Evolutionary conservation across 2,329 filamentous ascomycete genomes (phyloP).

Genomic region (Pestalotiopsis sp.): DNA sequence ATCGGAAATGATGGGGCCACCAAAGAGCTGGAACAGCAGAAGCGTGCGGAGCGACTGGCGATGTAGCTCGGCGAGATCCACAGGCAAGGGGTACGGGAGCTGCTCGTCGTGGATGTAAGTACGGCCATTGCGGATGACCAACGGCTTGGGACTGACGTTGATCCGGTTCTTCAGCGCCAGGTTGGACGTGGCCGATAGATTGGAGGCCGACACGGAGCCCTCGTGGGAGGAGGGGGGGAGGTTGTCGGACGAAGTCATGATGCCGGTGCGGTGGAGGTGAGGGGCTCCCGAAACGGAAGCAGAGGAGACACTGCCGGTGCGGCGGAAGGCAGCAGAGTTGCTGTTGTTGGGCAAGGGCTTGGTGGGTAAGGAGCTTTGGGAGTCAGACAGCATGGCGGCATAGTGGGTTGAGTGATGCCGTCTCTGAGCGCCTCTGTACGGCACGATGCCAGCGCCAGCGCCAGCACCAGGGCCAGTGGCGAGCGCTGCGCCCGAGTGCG

Average conservation of each 20-base stretch:
- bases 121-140: slow-evolving; percentile 75
- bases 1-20: slow-evolving; percentile 75
- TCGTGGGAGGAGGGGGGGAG: slow-evolving; percentile 43
- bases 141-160: slow-evolving; percentile 46
- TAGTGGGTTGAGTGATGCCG: slow-evolving; percentile 15
- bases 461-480: background rate
- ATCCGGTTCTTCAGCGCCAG: slow-evolving; percentile 24
- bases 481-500: background rate
- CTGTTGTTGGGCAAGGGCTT: slow-evolving; percentile 28
- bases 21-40: slow-evolving; percentile 79
- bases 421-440: background rate
- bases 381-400: slow-evolving; percentile 23
- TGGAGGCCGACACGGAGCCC: slow-evolving; percentile 31
- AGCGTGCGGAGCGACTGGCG: slow-evolving; percentile 84
- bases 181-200: slow-evolving; percentile 21
- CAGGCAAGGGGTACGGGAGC: slow-evolving; percentile 80
- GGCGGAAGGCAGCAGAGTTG: slow-evolving; percentile 33
- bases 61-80: slow-evolving; percentile 85
- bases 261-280: slow-evolving; percentile 38
- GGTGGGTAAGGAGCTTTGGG: background rate
- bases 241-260: slow-evolving; percentile 50
- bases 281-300: slow-evolving; percentile 38
- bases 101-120: slow-evolving; percentile 77
- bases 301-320: slow-evolving; percentile 49
- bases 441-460: slow-evolving; percentile 6